Percentiles rank a stretch among this genome's conserved stretches.
Evolutionary conservation across 129 eudicot genomes (phyloP).

Genomic region (Ambrosia trifida): DNA sequence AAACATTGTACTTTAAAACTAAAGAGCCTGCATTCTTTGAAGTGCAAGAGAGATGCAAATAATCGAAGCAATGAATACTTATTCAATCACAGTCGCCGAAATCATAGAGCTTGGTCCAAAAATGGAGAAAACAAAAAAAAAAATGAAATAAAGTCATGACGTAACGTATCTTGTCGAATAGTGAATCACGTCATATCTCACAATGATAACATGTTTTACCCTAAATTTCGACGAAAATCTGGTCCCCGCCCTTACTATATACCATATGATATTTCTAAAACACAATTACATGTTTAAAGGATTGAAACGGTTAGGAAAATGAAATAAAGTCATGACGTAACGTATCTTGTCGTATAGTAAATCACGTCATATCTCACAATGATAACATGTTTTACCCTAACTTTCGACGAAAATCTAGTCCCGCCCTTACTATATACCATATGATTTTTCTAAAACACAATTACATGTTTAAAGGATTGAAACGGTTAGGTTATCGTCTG

Average conservation of each 20-base stretch:
- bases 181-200: not conserved
- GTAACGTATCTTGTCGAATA: not conserved
- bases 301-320: not conserved
- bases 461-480: not conserved
- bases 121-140: not conserved
- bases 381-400: conserved; percentile 5
- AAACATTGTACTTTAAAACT: not conserved
- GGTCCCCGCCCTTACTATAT: not conserved
- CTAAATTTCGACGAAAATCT: not conserved
- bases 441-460: not conserved
- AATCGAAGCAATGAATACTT: not conserved
- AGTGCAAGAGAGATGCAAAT: conserved; percentile 8
- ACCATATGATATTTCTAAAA: not conserved
- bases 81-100: not conserved
- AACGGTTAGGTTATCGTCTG: not conserved
- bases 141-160: not conserved
- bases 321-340: not conserved
- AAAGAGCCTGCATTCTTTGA: conserved; percentile 10
- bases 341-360: not conserved
- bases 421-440: conserved; percentile 1
- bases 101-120: not conserved
- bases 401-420: not conserved
- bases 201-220: not conserved
- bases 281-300: not conserved
- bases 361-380: not conserved